These are phyloP conservation scores for Plasmodium gallinaceum DNA, from an alignment of 169 alveolate species.

Conservation along the genomic window DNA sequence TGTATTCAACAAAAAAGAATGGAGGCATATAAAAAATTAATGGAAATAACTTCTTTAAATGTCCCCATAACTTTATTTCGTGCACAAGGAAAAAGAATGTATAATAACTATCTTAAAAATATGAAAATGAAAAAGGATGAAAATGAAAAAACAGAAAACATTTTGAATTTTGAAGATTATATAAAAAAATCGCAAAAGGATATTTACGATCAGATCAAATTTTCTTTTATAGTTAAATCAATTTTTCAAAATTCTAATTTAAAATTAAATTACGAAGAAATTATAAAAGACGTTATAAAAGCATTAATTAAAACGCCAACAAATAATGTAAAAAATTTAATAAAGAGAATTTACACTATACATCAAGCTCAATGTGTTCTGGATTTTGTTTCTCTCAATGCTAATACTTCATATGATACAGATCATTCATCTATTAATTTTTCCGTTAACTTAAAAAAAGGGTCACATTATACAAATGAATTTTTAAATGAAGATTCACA, in stretches of 20 bases:
- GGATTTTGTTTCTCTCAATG: conserved; percentile 71
- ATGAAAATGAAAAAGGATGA: conserved; percentile 29
- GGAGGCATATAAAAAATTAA: conserved; percentile 76
- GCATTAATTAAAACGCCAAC: conserved; percentile 73
- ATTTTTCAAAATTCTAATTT: conserved; percentile 62
- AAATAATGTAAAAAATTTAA: conserved; percentile 40
- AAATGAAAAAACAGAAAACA: conserved; percentile 18
- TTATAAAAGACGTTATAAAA: conserved; percentile 64
- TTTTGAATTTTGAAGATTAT: conserved; percentile 57
- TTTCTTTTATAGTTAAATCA: conserved; percentile 68
- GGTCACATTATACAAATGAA: conserved; percentile 57
- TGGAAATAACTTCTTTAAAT: conserved; percentile 71
- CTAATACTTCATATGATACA: conserved; percentile 27
- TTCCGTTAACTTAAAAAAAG: conserved; percentile 69
- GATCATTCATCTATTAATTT: conserved; percentile 56
- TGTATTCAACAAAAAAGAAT: conserved; percentile 76
- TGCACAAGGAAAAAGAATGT: conserved; percentile 74
- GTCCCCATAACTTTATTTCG: conserved; percentile 66
- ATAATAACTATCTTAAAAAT: conserved; percentile 39
- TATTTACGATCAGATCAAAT: conserved; percentile 69
- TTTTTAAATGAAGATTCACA: conserved; percentile 20
- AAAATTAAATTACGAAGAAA: conserved; percentile 62
- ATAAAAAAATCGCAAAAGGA: conserved; percentile 60
- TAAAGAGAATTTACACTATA: conserved; percentile 51
- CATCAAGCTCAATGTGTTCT: conserved; percentile 72